Percentiles rank a stretch among this genome's conserved stretches.
phyloP scores from a whole-genome alignment of 495 filamentous ascomycete species.

The Penicillium roqueforti region DNA sequence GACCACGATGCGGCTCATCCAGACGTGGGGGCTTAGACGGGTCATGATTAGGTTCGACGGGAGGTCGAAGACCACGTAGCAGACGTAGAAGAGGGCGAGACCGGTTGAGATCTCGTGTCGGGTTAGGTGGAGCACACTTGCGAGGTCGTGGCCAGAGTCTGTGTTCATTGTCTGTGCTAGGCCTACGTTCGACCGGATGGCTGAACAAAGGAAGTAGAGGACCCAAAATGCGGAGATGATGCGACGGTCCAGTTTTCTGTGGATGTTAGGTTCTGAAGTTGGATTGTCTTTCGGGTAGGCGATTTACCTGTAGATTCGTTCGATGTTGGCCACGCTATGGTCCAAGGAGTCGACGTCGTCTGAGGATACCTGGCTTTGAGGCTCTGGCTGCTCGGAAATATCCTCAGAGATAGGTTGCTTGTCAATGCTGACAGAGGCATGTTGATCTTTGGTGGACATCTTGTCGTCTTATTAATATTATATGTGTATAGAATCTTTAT shows the following conservation, averaged over 20 bases:
- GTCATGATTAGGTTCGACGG: conserved; percentile 91
- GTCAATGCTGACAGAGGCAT: conserved; percentile 5
- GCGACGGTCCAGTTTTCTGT: conserved; percentile 70
- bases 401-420: conserved; percentile 22
- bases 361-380: conserved; percentile 4
- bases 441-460: conserved; percentile 16
- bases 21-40: conserved; percentile 74
- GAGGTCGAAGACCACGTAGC: conserved; percentile 84
- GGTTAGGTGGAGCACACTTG: conserved; percentile 59
- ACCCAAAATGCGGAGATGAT: conserved; percentile 91
- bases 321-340: conserved; percentile 33
- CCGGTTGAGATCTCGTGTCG: conserved; percentile 75
- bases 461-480: conserved; percentile 1
- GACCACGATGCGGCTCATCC: conserved; percentile 91
- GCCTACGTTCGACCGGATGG: conserved; percentile 85
- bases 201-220: conserved; percentile 90
- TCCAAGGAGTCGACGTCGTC: conserved; percentile 28
- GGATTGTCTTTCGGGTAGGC: neutral
- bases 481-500: neutral
- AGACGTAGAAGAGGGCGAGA: conserved; percentile 83
- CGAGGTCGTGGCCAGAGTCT: conserved; percentile 61
- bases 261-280: neutral
- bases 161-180: conserved; percentile 88
- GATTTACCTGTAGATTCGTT: conserved; percentile 39
- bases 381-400: conserved; percentile 26